Percentiles rank a stretch among this genome's conserved stretches.
These are phyloP conservation scores for Metschnikowia kunwiensis DNA, from an alignment of 805 yeast genomes.

Conservation along the genomic window DNA sequence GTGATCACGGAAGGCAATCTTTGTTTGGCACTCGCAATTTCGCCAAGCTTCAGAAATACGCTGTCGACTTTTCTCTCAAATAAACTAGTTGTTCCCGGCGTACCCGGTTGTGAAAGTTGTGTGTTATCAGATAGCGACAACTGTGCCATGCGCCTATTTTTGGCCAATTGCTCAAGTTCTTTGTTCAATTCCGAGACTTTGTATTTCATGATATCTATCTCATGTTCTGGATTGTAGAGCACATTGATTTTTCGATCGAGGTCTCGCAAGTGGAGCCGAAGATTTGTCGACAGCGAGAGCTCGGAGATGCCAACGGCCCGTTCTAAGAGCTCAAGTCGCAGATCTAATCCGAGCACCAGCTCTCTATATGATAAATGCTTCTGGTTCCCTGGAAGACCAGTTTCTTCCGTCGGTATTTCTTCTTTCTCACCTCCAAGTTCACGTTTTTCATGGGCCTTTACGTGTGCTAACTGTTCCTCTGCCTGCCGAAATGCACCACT, in stretches of 20 bases:
- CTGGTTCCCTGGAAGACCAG: neutral
- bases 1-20: slow-evolving; percentile 25
- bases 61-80: slow-evolving; percentile 25
- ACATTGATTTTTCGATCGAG: slow-evolving; percentile 32
- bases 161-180: slow-evolving; percentile 26
- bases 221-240: slow-evolving; percentile 34
- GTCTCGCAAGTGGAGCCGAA: slow-evolving; percentile 30
- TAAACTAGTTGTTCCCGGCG: neutral
- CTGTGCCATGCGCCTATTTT: slow-evolving; percentile 20
- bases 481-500: neutral
- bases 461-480: slow-evolving; percentile 5
- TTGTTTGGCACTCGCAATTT: slow-evolving; percentile 22
- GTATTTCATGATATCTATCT: slow-evolving; percentile 23
- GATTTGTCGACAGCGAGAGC: slow-evolving; percentile 12
- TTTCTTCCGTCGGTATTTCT: neutral
- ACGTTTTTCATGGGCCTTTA: neutral
- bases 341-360: slow-evolving; percentile 27
- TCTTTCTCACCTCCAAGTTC: neutral
- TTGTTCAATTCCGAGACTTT: slow-evolving; percentile 24
- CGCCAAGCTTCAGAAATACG: slow-evolving; percentile 25
- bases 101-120: too few relatives aligned
- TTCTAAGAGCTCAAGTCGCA: slow-evolving; percentile 25
- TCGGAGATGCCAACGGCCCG: slow-evolving; percentile 20
- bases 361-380: too few relatives aligned
- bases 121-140: slow-evolving; percentile 6